Conservation (phyloP, 306 rosid species). For the Parietaria judaica region DNA sequence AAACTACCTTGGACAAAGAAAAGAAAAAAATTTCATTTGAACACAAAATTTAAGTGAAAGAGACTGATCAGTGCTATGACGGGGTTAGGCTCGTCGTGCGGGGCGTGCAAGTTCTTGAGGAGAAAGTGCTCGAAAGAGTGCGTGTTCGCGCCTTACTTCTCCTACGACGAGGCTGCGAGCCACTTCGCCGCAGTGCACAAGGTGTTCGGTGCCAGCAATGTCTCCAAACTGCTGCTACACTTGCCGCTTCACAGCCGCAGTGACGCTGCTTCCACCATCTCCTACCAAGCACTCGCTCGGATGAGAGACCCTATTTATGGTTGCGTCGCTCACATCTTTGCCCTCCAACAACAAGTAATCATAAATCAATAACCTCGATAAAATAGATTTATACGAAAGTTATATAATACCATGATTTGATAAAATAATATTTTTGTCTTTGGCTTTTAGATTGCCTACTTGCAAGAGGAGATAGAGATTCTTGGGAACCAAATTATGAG, state of each 20-base stretch:
- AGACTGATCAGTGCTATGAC: slow-evolving; percentile 37
- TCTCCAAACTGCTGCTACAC: slow-evolving; percentile 56
- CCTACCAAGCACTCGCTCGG: slow-evolving; percentile 78
- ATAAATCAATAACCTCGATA: neutral
- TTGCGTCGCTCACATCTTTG: slow-evolving; percentile 71
- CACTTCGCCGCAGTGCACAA: slow-evolving; percentile 84
- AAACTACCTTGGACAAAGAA: neutral
- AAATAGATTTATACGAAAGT: no score
- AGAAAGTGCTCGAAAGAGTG: slow-evolving; percentile 64
- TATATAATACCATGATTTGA: no score
- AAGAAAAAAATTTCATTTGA: slow-evolving; percentile 16
- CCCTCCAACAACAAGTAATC: slow-evolving; percentile 66
- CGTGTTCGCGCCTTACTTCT: slow-evolving; percentile 76
- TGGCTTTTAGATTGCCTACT: slow-evolving; percentile 50
- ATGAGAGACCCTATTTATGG: slow-evolving; percentile 73
- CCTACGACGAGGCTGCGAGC: slow-evolving; percentile 59
- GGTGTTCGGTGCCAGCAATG: slow-evolving; percentile 83
- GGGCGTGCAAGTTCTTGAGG: slow-evolving; percentile 85
- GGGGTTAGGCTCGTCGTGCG: slow-evolving; percentile 71
- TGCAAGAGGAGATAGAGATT: slow-evolving; percentile 80
- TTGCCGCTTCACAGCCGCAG: slow-evolving; percentile 56
- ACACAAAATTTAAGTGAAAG: slow-evolving; percentile 11
- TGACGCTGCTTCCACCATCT: slow-evolving; percentile 67
- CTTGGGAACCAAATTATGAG: slow-evolving; percentile 48
- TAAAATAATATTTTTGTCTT: no score